Evolutionary conservation across 164 flowering plant genomes (phyloP).

Genomic region (Aristolochia contorta): DNA sequence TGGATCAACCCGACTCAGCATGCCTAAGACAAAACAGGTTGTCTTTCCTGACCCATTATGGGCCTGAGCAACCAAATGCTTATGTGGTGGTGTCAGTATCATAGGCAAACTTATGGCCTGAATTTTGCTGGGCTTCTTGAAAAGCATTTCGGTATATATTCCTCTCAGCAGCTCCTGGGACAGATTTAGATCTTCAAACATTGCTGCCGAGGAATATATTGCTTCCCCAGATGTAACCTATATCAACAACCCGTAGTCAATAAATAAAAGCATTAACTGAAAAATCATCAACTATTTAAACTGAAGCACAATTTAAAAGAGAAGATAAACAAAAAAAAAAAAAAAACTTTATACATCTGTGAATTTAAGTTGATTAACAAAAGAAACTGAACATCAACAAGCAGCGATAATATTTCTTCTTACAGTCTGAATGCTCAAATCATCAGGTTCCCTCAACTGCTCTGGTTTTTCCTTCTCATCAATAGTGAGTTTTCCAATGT

Average conservation of each 20-base stretch:
- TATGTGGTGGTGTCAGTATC: slow-evolving; percentile 81
- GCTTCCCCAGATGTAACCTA: slow-evolving; percentile 77
- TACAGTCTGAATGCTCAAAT: slow-evolving; percentile 53
- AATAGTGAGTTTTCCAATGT: slow-evolving; percentile 19
- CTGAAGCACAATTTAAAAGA: not conserved
- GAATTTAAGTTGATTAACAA: not conserved
- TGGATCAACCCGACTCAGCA: slow-evolving; percentile 86
- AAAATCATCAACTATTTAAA: not conserved
- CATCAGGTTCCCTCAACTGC: slow-evolving; percentile 57
- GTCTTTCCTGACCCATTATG: slow-evolving; percentile 98
- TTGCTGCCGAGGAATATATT: slow-evolving; percentile 62
- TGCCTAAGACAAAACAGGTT: slow-evolving; percentile 91
- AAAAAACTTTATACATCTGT: not conserved
- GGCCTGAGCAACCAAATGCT: slow-evolving; percentile 82
- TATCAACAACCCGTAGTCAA: not conserved
- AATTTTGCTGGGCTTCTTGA: slow-evolving; percentile 78
- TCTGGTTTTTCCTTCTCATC: slow-evolving; percentile 12
- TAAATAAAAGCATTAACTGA: too few species aligned
- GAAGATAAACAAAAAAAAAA: not conserved
- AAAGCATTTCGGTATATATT: slow-evolving; percentile 79
- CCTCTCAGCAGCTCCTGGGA: slow-evolving; percentile 68
- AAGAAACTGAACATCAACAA: not conserved
- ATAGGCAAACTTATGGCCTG: slow-evolving; percentile 86
- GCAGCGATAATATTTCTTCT: slow-evolving; percentile 7
- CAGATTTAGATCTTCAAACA: slow-evolving; percentile 75